Conservation (phyloP, 192 early-diverging fungal genomes). For the Backusella tuberculispora region DNA sequence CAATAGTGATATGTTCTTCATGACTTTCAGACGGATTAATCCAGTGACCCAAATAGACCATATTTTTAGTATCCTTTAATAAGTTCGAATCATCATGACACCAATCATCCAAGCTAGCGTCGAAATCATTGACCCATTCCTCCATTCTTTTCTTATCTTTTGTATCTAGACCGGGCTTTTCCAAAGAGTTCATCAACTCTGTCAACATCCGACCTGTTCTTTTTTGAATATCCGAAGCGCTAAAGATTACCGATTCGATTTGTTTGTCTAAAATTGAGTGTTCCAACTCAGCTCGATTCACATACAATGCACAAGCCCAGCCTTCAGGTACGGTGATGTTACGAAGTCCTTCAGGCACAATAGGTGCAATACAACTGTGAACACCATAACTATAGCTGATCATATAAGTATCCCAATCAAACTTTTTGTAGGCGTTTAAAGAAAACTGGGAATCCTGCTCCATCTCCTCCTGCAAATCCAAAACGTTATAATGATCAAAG, state of each 20-base stretch:
- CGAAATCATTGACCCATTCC: slow-evolving; percentile 45
- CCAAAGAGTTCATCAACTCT: slow-evolving; percentile 32
- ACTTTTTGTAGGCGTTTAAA: not conserved
- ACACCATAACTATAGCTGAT: slow-evolving; percentile 35
- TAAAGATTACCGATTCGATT: slow-evolving; percentile 40
- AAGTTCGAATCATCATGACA: slow-evolving; percentile 45
- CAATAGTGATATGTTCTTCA: slow-evolving; percentile 37
- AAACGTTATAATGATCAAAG: slow-evolving; percentile 33
- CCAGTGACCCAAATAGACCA: slow-evolving; percentile 38
- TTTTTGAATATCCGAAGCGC: slow-evolving; percentile 39
- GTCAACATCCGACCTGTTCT: slow-evolving; percentile 39
- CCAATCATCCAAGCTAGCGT: slow-evolving; percentile 47
- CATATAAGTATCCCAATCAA: slow-evolving; percentile 40
- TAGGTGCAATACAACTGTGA: slow-evolving; percentile 35
- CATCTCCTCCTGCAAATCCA: slow-evolving; percentile 19
- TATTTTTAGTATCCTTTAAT: slow-evolving; percentile 23
- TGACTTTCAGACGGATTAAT: slow-evolving; percentile 25
- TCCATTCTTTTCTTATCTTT: slow-evolving; percentile 37
- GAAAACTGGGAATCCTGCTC: slow-evolving; percentile 20
- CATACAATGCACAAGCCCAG: slow-evolving; percentile 42
- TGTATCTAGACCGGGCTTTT: slow-evolving; percentile 30
- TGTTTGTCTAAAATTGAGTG: slow-evolving; percentile 36
- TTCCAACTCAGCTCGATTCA: not conserved
- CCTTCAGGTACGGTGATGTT: slow-evolving; percentile 24
- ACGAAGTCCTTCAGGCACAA: slow-evolving; percentile 19